Evolutionary conservation across 2,329 filamentous ascomycete genomes (phyloP).

Genomic region (Botrytis fragariae): DNA sequence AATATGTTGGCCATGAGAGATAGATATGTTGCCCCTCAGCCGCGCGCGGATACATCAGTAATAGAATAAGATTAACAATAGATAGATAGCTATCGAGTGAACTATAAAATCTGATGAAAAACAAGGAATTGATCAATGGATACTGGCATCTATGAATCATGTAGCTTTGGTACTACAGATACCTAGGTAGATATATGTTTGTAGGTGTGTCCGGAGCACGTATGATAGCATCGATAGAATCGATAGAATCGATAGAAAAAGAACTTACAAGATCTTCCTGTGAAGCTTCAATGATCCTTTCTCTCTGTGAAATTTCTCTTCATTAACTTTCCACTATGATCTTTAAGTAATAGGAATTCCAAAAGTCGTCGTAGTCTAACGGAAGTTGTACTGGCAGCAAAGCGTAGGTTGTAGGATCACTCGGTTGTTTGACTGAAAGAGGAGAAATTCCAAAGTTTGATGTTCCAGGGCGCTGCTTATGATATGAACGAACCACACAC

Average conservation of each 20-base stretch:
- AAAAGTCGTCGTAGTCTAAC: neutral
- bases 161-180: neutral
- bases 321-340: neutral
- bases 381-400: neutral
- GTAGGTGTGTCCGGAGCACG: neutral
- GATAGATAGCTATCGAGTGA: neutral
- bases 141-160: neutral
- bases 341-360: neutral
- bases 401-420: neutral
- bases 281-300: neutral
- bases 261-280: neutral
- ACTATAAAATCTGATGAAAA: neutral
- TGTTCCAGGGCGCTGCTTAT: constrained; percentile 1
- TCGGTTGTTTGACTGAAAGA: neutral
- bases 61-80: neutral
- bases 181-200: too few species aligned
- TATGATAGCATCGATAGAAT: too few species aligned
- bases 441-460: neutral
- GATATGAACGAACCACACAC: neutral
- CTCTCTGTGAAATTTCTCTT: neutral
- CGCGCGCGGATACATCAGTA: neutral
- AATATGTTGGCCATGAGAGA: neutral
- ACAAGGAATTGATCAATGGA: neutral
- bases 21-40: neutral
- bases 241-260: neutral